A percentile compares a stretch with the other conserved stretches of the same genome.
These are phyloP conservation scores for Gymnopus androsaceus DNA, from an alignment of 1,284 basidiomycete species.

Conservation along the genomic window DNA sequence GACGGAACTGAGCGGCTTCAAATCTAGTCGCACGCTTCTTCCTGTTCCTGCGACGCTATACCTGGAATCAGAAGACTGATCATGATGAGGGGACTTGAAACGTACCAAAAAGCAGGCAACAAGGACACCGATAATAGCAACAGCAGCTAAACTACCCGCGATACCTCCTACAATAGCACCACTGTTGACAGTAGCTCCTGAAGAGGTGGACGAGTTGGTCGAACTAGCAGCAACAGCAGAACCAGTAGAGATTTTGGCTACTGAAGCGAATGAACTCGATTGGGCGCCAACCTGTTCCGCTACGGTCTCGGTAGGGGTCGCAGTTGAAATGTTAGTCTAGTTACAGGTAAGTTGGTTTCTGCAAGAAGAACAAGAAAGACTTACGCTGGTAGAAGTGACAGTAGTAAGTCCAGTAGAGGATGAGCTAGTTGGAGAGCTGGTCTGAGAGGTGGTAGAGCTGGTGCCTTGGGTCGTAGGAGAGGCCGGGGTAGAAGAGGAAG, in stretches of 20 bases:
- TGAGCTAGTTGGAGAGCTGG: neutral
- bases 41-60: conserved; percentile 17
- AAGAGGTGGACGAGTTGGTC: conserved; percentile 7
- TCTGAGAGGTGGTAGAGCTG: neutral
- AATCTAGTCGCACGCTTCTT: conserved; percentile 10
- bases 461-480: neutral
- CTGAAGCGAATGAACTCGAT: conserved; percentile 5
- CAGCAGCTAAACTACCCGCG: conserved; percentile 16
- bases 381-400: conserved; percentile 6
- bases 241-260: neutral
- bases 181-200: conserved; percentile 19
- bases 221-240: conserved; percentile 7
- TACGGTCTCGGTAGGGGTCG: neutral
- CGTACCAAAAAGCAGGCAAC: conserved; percentile 18
- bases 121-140: conserved; percentile 15
- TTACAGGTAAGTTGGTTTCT: neutral
- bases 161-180: conserved; percentile 22
- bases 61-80: neutral
- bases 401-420: too few relatives aligned
- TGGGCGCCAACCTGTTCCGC: neutral
- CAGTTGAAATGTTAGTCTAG: conserved; percentile 6
- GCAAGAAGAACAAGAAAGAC: neutral
- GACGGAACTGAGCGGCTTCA: conserved; percentile 21
- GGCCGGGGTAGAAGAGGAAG: conserved; percentile 7
- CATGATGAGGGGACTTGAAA: neutral